Evolutionary conservation across 371 early-diverging fungal genomes (phyloP).

Genomic region (Thermomucor indicae-seudaticae): DNA sequence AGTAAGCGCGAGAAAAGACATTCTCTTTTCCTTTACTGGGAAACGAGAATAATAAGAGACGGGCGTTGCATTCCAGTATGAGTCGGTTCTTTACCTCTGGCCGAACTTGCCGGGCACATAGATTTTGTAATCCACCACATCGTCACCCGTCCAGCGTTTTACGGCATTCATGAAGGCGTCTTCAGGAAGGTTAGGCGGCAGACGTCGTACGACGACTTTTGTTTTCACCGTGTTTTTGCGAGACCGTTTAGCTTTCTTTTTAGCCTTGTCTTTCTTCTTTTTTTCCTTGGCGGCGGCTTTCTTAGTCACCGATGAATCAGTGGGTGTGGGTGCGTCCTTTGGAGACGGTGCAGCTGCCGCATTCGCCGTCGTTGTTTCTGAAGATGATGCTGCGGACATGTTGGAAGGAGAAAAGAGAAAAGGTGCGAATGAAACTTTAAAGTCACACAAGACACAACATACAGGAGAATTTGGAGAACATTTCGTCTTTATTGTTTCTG

Average conservation of each 20-base stretch:
- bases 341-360: no score
- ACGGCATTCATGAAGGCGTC: constrained; percentile 63
- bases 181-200: constrained; percentile 78
- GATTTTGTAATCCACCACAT: constrained; percentile 45
- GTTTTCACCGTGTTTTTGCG: constrained; percentile 43
- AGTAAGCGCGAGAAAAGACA: constrained; percentile 73
- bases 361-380: no score
- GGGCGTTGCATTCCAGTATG: background rate
- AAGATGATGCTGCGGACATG: no score
- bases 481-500: background rate
- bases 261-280: constrained; percentile 25
- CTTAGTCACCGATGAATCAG: no score
- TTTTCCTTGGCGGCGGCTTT: constrained; percentile 21
- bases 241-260: constrained; percentile 29
- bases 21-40: constrained; percentile 68
- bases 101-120: constrained; percentile 73
- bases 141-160: constrained; percentile 51
- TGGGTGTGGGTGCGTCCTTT: no score
- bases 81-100: constrained; percentile 48
- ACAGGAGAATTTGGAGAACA: background rate
- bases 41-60: background rate
- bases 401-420: no score
- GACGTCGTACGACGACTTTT: constrained; percentile 75
- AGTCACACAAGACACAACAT: no score
- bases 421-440: no score